A percentile compares a stretch with the other conserved stretches of the same genome.
Conservation (phyloP, 2,329 filamentous ascomycete species). For the Nemania serpens region DNA sequence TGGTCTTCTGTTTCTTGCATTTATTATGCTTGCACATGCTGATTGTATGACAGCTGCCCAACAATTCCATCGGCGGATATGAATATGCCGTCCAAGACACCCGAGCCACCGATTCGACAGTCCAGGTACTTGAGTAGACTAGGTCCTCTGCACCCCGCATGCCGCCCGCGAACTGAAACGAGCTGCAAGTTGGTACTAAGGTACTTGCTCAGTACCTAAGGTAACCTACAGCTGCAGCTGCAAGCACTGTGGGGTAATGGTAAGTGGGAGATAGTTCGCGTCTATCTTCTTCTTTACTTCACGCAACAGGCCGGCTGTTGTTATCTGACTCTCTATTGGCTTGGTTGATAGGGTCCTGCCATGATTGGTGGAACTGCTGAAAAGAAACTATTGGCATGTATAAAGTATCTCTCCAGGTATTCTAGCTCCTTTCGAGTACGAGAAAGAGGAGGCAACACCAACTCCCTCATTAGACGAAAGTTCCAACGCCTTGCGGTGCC, state of each 20-base stretch:
- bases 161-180: neutral
- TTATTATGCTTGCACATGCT: too few relatives aligned
- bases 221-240: conserved; percentile 17
- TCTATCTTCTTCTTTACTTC: too few relatives aligned
- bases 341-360: neutral
- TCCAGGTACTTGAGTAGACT: too few relatives aligned
- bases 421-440: conserved; percentile 4
- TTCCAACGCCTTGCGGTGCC: conserved; percentile 6
- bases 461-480: conserved; percentile 15
- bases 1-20: too few relatives aligned
- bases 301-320: conserved; percentile 3
- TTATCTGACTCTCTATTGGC: neutral
- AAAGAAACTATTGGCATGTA: neutral
- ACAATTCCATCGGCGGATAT: too few relatives aligned
- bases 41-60: too few relatives aligned
- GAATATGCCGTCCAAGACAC: too few relatives aligned
- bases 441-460: too few relatives aligned
- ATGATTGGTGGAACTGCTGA: neutral
- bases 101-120: too few relatives aligned
- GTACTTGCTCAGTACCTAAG: too few relatives aligned
- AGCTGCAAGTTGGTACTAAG: neutral
- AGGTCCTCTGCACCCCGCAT: too few relatives aligned
- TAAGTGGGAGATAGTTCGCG: neutral
- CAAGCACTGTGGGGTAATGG: conserved; percentile 19
- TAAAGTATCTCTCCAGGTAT: neutral